Conservation (phyloP, 129 eudicot genomes). For the Daucus carota region DNA sequence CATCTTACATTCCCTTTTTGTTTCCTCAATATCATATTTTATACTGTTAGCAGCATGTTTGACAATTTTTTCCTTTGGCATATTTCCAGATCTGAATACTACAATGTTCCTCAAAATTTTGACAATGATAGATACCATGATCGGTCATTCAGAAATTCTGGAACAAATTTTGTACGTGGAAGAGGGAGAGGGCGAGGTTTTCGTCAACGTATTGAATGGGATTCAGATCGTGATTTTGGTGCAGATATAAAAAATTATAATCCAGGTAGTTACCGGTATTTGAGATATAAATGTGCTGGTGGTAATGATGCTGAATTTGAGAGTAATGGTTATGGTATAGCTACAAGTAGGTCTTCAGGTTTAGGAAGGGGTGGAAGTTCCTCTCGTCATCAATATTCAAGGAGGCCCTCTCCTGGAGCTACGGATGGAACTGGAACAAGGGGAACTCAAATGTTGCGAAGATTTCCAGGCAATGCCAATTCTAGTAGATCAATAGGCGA, state of each 20-base stretch:
- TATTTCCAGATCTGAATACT: conserved; percentile 31
- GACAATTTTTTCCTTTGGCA: conserved; percentile 7
- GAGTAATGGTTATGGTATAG: conserved; percentile 24
- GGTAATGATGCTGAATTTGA: conserved; percentile 28
- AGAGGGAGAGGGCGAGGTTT: conserved; percentile 40
- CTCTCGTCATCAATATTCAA: conserved; percentile 22
- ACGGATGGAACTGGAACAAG: conserved; percentile 25
- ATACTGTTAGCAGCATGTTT: neutral
- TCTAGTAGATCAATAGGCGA: conserved; percentile 22
- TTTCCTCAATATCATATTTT: neutral
- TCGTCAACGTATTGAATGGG: conserved; percentile 34
- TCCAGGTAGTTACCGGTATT: conserved; percentile 27
- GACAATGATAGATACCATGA: conserved; percentile 25
- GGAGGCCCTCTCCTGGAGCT: conserved; percentile 34
- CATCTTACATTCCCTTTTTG: neutral
- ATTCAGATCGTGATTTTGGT: conserved; percentile 29
- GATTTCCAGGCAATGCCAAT: conserved; percentile 27
- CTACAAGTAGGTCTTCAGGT: conserved; percentile 18
- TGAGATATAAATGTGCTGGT: conserved; percentile 23
- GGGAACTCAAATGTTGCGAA: conserved; percentile 21
- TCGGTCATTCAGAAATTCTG: conserved; percentile 28
- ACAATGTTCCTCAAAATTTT: conserved; percentile 28
- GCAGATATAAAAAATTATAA: conserved; percentile 25
- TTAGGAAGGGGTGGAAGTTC: conserved; percentile 22
- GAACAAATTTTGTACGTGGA: conserved; percentile 25